Percentiles rank a stretch among this genome's conserved stretches.
Evolutionary conservation across 768 basidiomycete genomes (phyloP).

Genomic region (Sarcodon sp.): DNA sequence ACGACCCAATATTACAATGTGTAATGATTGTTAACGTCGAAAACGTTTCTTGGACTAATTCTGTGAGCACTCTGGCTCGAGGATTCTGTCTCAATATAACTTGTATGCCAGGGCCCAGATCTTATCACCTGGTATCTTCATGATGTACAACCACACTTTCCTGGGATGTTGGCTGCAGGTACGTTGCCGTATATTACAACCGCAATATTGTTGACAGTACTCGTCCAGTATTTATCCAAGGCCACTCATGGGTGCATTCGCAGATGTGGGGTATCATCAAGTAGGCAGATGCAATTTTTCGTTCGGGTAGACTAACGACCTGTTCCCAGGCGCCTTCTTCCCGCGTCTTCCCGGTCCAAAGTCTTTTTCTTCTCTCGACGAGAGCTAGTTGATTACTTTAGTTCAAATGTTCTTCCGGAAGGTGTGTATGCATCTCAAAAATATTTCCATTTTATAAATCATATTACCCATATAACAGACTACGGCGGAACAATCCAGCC

Average conservation of each 20-base stretch:
- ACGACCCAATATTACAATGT: constrained; percentile 46
- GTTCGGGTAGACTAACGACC: neutral
- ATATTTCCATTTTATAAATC: neutral
- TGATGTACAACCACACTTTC: constrained; percentile 58
- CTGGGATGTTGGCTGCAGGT: constrained; percentile 71
- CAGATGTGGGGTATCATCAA: constrained; percentile 55
- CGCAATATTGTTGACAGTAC: constrained; percentile 2
- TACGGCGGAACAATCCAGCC: no score
- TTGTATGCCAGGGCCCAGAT: constrained; percentile 35
- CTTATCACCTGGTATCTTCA: constrained; percentile 50
- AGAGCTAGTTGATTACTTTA: constrained; percentile 44
- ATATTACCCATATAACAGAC: no score
- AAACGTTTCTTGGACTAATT: constrained; percentile 37
- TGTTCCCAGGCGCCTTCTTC: constrained; percentile 43
- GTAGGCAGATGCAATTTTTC: constrained; percentile 21
- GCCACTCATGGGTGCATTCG: constrained; percentile 64
- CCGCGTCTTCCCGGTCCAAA: constrained; percentile 41
- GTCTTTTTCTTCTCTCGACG: constrained; percentile 52
- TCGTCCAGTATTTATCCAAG: constrained; percentile 51
- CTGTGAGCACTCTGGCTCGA: constrained; percentile 27
- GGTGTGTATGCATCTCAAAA: constrained; percentile 24
- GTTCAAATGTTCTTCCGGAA: constrained; percentile 38
- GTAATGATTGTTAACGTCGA: constrained; percentile 54
- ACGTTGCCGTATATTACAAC: constrained; percentile 7
- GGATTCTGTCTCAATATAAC: constrained; percentile 4